Percentiles rank a stretch among this genome's conserved stretches.
These are phyloP conservation scores for Rhododendron ferrugineum DNA, from an alignment of 148 eudicot species.

Conservation along the genomic window DNA sequence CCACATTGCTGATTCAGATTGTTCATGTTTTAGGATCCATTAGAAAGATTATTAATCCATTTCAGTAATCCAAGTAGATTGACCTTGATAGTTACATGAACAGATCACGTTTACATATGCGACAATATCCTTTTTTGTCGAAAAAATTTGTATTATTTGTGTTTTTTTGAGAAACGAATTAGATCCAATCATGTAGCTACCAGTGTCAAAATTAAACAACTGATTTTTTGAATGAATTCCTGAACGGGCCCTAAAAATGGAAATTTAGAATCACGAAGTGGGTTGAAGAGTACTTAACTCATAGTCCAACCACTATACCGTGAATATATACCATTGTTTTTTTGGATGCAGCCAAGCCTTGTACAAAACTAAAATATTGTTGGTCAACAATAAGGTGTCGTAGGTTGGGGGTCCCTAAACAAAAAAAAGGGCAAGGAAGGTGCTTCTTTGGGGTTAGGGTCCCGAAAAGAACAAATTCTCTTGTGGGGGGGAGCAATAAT, in stretches of 20 bases:
- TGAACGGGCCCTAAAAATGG: background rate
- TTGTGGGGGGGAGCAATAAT: slow-evolving; percentile 28
- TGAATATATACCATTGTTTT: background rate
- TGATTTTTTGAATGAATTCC: background rate
- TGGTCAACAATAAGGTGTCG: background rate
- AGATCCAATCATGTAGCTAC: background rate
- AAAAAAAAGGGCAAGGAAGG: background rate
- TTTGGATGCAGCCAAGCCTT: background rate
- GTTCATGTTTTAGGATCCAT: background rate
- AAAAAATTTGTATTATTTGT: background rate
- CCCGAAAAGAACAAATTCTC: slow-evolving; percentile 15
- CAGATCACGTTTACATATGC: background rate
- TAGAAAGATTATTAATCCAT: background rate
- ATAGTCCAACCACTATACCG: background rate
- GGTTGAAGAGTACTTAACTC: background rate
- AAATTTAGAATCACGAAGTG: background rate
- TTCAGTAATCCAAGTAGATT: background rate
- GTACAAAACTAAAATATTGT: background rate
- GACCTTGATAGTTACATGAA: background rate
- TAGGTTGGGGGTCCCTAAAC: background rate
- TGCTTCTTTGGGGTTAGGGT: slow-evolving; percentile 13
- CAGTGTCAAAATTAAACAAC: background rate
- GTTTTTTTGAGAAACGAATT: background rate
- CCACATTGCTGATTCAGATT: background rate
- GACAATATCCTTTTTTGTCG: background rate